Evolutionary conservation across 2,329 filamentous ascomycete genomes (phyloP), one percentile per base, ranked within the genome.

Genomic region (Pyricularia sp.): DNA sequence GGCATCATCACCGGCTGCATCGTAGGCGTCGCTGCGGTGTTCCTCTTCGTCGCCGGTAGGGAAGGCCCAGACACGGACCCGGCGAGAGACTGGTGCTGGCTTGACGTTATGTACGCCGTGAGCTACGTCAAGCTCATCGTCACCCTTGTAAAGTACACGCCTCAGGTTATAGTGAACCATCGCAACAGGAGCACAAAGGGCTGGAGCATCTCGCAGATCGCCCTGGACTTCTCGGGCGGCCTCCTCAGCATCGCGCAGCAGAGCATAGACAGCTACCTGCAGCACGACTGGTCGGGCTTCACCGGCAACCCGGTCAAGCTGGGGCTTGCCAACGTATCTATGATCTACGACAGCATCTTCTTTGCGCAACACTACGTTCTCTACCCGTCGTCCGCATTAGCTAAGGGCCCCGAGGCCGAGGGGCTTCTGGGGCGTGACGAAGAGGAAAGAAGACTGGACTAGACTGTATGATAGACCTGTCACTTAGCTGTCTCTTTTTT

Each of bases 231-330:
- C 70, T 81, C 84, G 1, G 95, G 95, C 55, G 93, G 94, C 50
- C 76, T 95, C 23, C 81, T 98, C 66, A 97, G 92, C 70, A 84
- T 97, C 68, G 80, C 86, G 2, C 95, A 99, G 79, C 85, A 97
- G 71, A 81, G 90, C 26, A 89, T 98, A 71, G 95, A 98, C 80
- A 93, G 92, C 70, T 92, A 90, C 70, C 80, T 96, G 55, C 89
- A 95, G 78, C 85, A 85, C 69, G 93, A 97, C 80, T 97, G 94
- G 94, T 91, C 90, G 65, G 95, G 94, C 26, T 84, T 98, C 69
- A 93, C 90, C 0, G 94, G 94, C 1, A 98, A 98, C 77, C 92
- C 93, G 0, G 90, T 95, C 73, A 99, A 98, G 81, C 88, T 98
- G 70, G 88, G 89, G 2, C 84, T 98, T 61, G 91, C 92, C 17